Evolutionary conservation across 2,329 filamentous ascomycete genomes (phyloP).

Genomic region (Furcasterigmium furcatum): DNA sequence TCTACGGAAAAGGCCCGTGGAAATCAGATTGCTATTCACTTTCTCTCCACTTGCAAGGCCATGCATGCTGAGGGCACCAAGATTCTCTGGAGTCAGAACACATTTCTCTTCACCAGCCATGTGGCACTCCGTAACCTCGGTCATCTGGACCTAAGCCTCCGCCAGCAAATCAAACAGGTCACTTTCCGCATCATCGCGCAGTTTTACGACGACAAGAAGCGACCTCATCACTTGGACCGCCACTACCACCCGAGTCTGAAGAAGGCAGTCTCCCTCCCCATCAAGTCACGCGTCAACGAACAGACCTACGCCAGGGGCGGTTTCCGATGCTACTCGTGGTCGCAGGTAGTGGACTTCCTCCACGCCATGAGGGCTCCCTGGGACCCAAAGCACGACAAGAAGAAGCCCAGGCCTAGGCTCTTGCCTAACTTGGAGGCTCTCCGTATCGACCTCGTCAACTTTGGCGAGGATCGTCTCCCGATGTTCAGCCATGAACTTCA

Average conservation of each 20-base stretch:
- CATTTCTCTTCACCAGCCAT: conserved; percentile 52
- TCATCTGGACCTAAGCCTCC: conserved; percentile 37
- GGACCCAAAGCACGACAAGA: conserved; percentile 35
- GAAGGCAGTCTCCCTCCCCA: conserved; percentile 35
- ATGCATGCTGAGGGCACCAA: conserved; percentile 46
- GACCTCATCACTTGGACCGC: conserved; percentile 33
- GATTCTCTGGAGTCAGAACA: conserved; percentile 48
- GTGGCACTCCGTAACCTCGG: conserved; percentile 45
- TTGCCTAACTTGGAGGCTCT: conserved; percentile 43
- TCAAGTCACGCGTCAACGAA: conserved; percentile 40
- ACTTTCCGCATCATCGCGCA: conserved; percentile 51
- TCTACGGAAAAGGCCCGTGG: conserved; percentile 36
- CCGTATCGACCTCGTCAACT: conserved; percentile 54
- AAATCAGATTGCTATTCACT: conserved; percentile 49
- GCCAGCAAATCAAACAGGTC: conserved; percentile 41
- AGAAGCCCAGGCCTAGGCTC: conserved; percentile 31
- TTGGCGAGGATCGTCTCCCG: conserved; percentile 40
- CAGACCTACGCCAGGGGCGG: conserved; percentile 44
- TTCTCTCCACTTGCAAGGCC: conserved; percentile 48
- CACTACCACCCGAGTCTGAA: conserved; percentile 40
- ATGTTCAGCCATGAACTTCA: conserved; percentile 46
- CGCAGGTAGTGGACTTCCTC: conserved; percentile 50
- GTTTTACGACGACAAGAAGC: conserved; percentile 49
- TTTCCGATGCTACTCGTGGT: conserved; percentile 53
- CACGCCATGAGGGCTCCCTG: conserved; percentile 47